These are phyloP conservation scores for Asterochloris sp. DNA, from an alignment of 139 green algal genomes.

Conservation along the genomic window DNA sequence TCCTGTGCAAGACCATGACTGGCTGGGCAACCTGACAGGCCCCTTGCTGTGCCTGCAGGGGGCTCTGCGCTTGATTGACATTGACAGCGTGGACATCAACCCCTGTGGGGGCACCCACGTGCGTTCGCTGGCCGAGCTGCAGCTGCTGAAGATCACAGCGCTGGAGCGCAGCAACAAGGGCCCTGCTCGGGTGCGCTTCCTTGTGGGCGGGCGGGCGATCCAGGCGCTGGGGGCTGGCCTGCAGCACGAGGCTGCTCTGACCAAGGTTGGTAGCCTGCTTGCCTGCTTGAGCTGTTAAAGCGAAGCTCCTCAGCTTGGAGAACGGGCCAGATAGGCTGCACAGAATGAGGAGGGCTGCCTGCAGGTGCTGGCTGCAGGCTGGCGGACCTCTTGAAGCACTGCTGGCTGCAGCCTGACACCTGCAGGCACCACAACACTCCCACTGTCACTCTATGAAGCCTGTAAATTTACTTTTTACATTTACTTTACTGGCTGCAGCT, in stretches of 20 bases:
- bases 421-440: no score
- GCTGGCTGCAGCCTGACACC: no score
- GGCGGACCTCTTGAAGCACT: no score
- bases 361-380: no score
- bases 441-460: no score
- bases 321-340: no score
- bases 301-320: no score
- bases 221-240: neutral
- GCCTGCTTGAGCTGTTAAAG: no score
- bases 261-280: neutral
- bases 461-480: no score
- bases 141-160: slow-evolving; percentile 18
- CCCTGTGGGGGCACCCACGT: slow-evolving; percentile 21
- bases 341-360: no score
- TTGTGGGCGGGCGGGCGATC: slow-evolving; percentile 8
- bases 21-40: neutral
- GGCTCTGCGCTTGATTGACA: slow-evolving; percentile 15
- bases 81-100: slow-evolving; percentile 19
- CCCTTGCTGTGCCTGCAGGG: neutral
- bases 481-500: no score
- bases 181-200: slow-evolving; percentile 6
- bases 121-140: slow-evolving; percentile 7
- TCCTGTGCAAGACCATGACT: neutral
- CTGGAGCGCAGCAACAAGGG: slow-evolving; percentile 8
- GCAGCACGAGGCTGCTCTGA: slow-evolving; percentile 2